These are phyloP conservation scores for Tetradesmus lagerheimii DNA, from an alignment of 139 green algal species.

Conservation along the genomic window DNA sequence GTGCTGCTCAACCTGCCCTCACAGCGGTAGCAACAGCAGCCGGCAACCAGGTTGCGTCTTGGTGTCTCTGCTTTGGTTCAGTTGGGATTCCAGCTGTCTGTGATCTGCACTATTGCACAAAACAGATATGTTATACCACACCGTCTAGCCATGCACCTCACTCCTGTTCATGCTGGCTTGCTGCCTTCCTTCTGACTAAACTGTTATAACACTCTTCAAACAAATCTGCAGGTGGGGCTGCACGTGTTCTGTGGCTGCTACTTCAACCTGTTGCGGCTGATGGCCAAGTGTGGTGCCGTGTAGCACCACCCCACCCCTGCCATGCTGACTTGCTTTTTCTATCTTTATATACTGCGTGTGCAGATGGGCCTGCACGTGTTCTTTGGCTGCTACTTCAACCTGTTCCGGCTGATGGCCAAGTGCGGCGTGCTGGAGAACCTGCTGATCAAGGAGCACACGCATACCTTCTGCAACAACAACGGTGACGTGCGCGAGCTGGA, in stretches of 20 bases:
- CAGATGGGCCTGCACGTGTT: slow-evolving; percentile 98
- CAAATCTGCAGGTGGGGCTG: slow-evolving; percentile 91
- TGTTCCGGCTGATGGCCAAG: slow-evolving; percentile 97
- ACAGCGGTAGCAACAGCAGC: no score
- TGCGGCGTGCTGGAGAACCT: slow-evolving; percentile 95
- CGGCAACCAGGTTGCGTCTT: no score
- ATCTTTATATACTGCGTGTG: not conserved
- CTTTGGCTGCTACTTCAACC: slow-evolving; percentile 96
- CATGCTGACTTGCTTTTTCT: not conserved
- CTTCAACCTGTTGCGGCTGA: slow-evolving; percentile 96
- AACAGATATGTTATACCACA: no score
- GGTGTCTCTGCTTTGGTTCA: no score
- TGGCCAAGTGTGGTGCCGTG: slow-evolving; percentile 97
- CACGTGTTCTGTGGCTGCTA: slow-evolving; percentile 98
- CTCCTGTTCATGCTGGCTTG: no score
- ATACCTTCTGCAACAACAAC: slow-evolving; percentile 96
- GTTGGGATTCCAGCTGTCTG: no score
- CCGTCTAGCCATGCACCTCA: no score
- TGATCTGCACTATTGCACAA: no score
- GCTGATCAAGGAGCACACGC: slow-evolving; percentile 96
- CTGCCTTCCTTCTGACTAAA: not conserved
- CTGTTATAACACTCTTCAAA: no score
- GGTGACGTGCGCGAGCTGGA: slow-evolving; percentile 94
- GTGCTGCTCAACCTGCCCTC: no score
- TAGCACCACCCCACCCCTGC: not conserved